Conservation (phyloP, 2,329 filamentous ascomycete species). For the Mycosphaerella arachidis region DNA sequence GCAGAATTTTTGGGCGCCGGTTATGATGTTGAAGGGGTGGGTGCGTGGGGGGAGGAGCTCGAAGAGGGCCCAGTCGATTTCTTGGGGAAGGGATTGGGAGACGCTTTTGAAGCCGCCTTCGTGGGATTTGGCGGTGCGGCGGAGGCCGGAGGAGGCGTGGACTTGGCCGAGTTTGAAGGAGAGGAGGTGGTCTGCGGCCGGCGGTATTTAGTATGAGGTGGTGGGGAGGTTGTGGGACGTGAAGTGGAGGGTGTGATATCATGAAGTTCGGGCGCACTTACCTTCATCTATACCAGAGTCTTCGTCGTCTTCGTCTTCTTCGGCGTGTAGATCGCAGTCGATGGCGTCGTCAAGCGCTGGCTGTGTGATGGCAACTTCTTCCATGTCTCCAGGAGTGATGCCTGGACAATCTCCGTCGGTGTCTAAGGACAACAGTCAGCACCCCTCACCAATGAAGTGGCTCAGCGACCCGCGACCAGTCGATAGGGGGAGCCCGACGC, state of each 20-base stretch:
- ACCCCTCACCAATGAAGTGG: background rate
- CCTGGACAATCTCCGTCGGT: slow-evolving; percentile 67
- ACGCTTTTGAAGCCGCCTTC: slow-evolving; percentile 42
- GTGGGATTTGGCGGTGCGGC: slow-evolving; percentile 46
- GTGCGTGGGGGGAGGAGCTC: slow-evolving; percentile 68
- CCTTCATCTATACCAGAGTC: slow-evolving; percentile 68
- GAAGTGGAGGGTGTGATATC: background rate
- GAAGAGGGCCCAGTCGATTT: slow-evolving; percentile 94
- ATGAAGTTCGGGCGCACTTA: background rate
- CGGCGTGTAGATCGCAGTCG: slow-evolving; percentile 70
- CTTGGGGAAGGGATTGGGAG: slow-evolving; percentile 66
- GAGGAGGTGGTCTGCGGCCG: slow-evolving; percentile 62
- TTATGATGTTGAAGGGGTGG: slow-evolving; percentile 68
- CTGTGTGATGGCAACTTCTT: slow-evolving; percentile 79
- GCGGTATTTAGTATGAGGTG: background rate
- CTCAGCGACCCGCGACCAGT: background rate
- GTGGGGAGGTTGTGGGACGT: background rate
- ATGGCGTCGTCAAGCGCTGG: slow-evolving; percentile 71
- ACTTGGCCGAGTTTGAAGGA: slow-evolving; percentile 77
- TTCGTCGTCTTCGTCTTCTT: slow-evolving; percentile 65
- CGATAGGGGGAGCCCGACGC: background rate
- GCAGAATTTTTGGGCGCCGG: slow-evolving; percentile 44
- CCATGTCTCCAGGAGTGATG: slow-evolving; percentile 67
- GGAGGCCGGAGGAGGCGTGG: slow-evolving; percentile 84
- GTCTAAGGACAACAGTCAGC: slow-evolving; percentile 1